These are phyloP conservation scores for Tylopilus intermedius DNA, from an alignment of 768 basidiomycete species.

Conservation along the genomic window DNA sequence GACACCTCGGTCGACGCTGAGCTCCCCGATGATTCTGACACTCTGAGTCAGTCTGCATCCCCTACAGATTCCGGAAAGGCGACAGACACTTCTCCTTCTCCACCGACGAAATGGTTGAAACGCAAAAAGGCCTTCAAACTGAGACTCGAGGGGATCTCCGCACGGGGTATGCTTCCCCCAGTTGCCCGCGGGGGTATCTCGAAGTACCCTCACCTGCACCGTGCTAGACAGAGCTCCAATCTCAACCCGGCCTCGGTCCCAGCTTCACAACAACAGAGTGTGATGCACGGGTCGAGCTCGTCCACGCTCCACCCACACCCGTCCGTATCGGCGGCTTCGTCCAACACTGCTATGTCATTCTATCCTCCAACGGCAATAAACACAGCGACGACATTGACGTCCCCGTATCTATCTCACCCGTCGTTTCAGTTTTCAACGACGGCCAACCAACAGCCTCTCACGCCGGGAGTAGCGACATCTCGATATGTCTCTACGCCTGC, in stretches of 20 bases:
- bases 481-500: constrained; percentile 11
- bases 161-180: constrained; percentile 17
- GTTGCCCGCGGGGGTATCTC: constrained; percentile 22
- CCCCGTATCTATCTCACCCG: constrained; percentile 29
- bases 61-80: constrained; percentile 25
- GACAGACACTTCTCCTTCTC: constrained; percentile 28
- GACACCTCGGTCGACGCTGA: constrained; percentile 8
- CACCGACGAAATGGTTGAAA: constrained; percentile 42
- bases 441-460: constrained; percentile 9
- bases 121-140: constrained; percentile 59
- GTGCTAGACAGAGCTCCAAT: constrained; percentile 28
- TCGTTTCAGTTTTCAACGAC: constrained; percentile 24
- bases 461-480: constrained; percentile 8
- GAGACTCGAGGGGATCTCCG: constrained; percentile 40
- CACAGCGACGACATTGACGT: constrained; percentile 29
- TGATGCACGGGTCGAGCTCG: constrained; percentile 9
- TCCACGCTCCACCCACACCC: constrained; percentile 16
- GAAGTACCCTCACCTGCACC: constrained; percentile 26
- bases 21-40: constrained; percentile 20
- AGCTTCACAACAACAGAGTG: constrained; percentile 21
- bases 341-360: constrained; percentile 21
- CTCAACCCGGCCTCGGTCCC: constrained; percentile 27
- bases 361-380: constrained; percentile 29
- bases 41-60: constrained; percentile 19
- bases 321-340: constrained; percentile 11